A percentile compares a stretch with the other conserved stretches of the same genome.
phyloP scores from a whole-genome alignment of 352 stramenopile species.

The Sclerospora graminicola region DNA sequence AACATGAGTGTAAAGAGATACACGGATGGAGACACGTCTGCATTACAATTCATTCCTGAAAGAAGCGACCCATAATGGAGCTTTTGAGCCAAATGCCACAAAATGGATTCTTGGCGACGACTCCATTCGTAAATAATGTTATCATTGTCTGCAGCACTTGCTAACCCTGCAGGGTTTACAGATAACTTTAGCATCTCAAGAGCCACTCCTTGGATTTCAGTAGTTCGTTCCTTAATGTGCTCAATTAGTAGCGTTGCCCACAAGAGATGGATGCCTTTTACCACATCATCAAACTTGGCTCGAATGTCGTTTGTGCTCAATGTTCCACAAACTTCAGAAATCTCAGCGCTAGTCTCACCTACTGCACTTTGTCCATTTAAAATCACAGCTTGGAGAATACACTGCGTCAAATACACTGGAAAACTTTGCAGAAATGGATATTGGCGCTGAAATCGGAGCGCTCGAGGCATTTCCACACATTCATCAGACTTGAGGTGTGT shows the following conservation, averaged over 20 bases:
- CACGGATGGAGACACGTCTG: slow-evolving; percentile 24
- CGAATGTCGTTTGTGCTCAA: slow-evolving; percentile 7
- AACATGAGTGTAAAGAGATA: slow-evolving; percentile 50
- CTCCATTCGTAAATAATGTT: slow-evolving; percentile 19
- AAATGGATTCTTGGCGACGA: slow-evolving; percentile 19
- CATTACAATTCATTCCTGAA: slow-evolving; percentile 13
- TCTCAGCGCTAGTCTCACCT: background rate
- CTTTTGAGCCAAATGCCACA: slow-evolving; percentile 17
- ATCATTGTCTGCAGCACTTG: slow-evolving; percentile 9
- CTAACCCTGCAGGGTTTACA: slow-evolving; percentile 18
- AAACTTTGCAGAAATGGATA: slow-evolving; percentile 29
- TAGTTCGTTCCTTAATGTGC: slow-evolving; percentile 12
- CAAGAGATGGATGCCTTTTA: slow-evolving; percentile 19
- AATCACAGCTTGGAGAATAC: slow-evolving; percentile 37
- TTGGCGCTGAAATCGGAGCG: slow-evolving; percentile 23
- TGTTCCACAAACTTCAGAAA: slow-evolving; percentile 1
- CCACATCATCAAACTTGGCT: slow-evolving; percentile 18
- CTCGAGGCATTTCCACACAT: slow-evolving; percentile 30
- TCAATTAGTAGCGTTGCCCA: slow-evolving; percentile 17
- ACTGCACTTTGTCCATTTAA: slow-evolving; percentile 17
- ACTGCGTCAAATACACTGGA: slow-evolving; percentile 37
- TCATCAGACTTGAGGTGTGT: slow-evolving; percentile 23
- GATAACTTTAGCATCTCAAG: slow-evolving; percentile 10
- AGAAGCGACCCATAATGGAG: slow-evolving; percentile 14
- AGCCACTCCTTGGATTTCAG: background rate